These are phyloP conservation scores for Panaeolus cyanescens DNA, from an alignment of 768 basidiomycete genomes.

Conservation along the genomic window DNA sequence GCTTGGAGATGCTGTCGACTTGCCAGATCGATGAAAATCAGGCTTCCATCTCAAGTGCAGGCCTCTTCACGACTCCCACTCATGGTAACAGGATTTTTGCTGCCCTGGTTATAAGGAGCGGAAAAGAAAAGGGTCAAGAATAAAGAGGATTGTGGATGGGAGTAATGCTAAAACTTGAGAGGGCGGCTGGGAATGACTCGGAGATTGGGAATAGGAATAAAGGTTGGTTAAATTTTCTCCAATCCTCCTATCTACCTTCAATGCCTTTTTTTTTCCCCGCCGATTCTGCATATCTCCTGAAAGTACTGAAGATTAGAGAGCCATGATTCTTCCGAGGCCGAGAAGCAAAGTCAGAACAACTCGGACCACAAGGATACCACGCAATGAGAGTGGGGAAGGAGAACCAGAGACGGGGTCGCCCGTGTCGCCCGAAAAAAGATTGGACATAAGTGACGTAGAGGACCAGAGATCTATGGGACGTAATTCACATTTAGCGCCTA, in stretches of 20 bases:
- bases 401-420: conserved; percentile 35
- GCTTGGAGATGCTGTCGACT: not conserved
- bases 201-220: not conserved
- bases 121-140: not conserved
- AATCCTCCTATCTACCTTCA: conserved; percentile 16
- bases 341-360: conserved; percentile 51
- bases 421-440: conserved; percentile 64
- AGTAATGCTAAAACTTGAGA: not conserved
- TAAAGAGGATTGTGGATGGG: not conserved
- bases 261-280: conserved; percentile 24
- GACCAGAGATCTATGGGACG: conserved; percentile 51
- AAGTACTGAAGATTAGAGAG: conserved; percentile 18
- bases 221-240: not conserved
- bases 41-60: not conserved
- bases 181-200: not conserved
- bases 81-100: not conserved
- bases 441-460: conserved; percentile 56
- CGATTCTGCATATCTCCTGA: conserved; percentile 20
- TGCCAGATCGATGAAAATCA: not conserved
- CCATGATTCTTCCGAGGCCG: conserved; percentile 45
- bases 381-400: conserved; percentile 25
- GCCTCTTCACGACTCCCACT: not conserved
- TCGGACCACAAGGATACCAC: conserved; percentile 47
- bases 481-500: not conserved
- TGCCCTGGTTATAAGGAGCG: not conserved